phyloP scores from a whole-genome alignment of 768 basidiomycete species.

The Amanita subjunquillea region DNA sequence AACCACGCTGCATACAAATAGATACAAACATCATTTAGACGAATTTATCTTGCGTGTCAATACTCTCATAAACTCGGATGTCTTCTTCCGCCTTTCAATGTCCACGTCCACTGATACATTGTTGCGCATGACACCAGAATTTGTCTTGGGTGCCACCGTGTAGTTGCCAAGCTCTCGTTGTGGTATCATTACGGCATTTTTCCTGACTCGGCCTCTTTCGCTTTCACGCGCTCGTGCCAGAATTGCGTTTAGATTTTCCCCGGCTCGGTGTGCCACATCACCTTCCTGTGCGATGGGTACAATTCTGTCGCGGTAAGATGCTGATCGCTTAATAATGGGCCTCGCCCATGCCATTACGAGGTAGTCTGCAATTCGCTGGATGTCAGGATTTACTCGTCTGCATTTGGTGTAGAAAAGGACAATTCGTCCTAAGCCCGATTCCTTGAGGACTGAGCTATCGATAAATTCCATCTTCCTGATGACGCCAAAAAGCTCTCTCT shows the following conservation, averaged over 20 bases:
- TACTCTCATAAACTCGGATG: conserved; percentile 60
- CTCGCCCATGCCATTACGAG: conserved; percentile 84
- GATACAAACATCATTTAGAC: conserved; percentile 1
- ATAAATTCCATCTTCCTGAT: conserved; percentile 88
- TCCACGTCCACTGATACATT: conserved; percentile 63
- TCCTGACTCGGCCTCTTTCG: conserved; percentile 60
- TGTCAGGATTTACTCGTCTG: conserved; percentile 76
- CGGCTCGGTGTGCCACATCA: conserved; percentile 23
- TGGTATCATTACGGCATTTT: conserved; percentile 80
- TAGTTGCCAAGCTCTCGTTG: conserved; percentile 67
- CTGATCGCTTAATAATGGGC: conserved; percentile 84
- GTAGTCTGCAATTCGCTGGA: conserved; percentile 71
- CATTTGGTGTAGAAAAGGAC: conserved; percentile 95
- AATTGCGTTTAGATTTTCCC: conserved; percentile 58
- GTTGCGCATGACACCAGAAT: conserved; percentile 37
- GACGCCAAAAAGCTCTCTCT: conserved; percentile 79
- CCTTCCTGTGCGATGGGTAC: conserved; percentile 46
- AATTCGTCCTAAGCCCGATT: conserved; percentile 81
- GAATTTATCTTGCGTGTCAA: conserved; percentile 41
- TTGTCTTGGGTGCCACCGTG: conserved; percentile 63
- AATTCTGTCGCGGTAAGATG: conserved; percentile 68
- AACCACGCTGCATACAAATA: conserved; percentile 1
- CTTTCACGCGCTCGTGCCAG: conserved; percentile 54
- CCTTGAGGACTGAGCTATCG: conserved; percentile 83
- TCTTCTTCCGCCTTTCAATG: conserved; percentile 61